phyloP scores from a whole-genome alignment of 169 alveolate species.

The Babesia divergens region DNA sequence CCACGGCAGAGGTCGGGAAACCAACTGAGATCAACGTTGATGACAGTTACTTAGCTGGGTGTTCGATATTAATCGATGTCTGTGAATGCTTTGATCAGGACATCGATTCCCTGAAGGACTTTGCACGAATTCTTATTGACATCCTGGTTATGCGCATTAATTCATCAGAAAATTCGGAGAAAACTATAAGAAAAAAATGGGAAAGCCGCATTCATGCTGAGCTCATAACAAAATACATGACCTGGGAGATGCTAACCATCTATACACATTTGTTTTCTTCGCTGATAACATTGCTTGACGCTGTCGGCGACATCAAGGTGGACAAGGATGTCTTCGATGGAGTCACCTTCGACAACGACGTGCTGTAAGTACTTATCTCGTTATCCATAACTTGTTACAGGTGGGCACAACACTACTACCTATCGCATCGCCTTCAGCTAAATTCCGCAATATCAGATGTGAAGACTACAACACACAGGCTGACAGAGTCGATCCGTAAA shows the following conservation, averaged over 20 bases:
- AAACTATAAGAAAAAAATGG: background rate
- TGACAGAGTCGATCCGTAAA: no score
- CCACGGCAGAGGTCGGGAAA: background rate
- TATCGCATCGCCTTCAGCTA: background rate
- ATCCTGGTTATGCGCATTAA: background rate
- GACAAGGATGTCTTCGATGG: background rate
- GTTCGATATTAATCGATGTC: background rate
- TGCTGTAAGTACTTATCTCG: background rate
- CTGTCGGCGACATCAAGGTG: background rate
- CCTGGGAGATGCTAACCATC: background rate
- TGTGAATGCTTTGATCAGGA: background rate
- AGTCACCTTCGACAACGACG: slow-evolving; percentile 1
- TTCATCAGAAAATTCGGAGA: background rate
- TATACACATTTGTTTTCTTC: slow-evolving; percentile 8
- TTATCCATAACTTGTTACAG: background rate
- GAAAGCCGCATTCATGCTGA: background rate
- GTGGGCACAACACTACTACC: slow-evolving; percentile 17
- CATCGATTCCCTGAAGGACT: background rate
- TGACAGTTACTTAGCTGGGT: background rate
- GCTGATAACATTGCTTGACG: background rate
- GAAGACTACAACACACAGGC: no score
- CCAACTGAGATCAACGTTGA: background rate
- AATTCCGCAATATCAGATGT: background rate
- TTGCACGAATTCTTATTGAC: background rate
- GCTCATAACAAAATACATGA: background rate